Evolutionary conservation across 2,329 filamentous ascomycete species (phyloP).

Genomic region (Pseudomassariella vexata): DNA sequence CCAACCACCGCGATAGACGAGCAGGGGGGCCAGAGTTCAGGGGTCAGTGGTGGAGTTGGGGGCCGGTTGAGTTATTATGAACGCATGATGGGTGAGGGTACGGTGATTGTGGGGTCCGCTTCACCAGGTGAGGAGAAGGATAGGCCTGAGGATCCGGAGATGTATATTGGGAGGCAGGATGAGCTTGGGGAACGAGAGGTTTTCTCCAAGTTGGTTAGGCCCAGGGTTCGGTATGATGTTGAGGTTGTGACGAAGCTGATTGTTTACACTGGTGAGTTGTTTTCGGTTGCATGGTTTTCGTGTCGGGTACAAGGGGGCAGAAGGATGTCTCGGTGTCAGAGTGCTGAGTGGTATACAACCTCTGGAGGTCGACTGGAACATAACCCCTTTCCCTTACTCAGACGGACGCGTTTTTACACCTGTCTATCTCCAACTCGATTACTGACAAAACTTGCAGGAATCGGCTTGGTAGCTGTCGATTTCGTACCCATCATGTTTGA

Average conservation of each 20-base stretch:
- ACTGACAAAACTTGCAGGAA: too few relatives aligned
- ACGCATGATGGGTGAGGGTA: conserved; percentile 66
- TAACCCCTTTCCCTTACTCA: too few relatives aligned
- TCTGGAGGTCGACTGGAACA: too few relatives aligned
- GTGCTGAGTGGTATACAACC: not conserved
- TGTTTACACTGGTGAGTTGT: conserved; percentile 75
- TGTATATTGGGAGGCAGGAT: conserved; percentile 36
- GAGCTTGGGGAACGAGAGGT: conserved; percentile 68
- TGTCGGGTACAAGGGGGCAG: conserved; percentile 1
- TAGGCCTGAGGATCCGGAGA: conserved; percentile 28
- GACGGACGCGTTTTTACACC: too few relatives aligned
- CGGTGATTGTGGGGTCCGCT: conserved; percentile 36
- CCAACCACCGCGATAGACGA: conserved; percentile 20
- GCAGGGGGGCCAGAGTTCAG: conserved; percentile 16
- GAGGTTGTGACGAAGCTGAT: conserved; percentile 96
- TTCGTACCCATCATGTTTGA: conserved; percentile 36
- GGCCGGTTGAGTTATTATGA: conserved; percentile 58
- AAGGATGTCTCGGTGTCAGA: too few relatives aligned
- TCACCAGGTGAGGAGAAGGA: conserved; percentile 25
- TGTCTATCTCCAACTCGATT: too few relatives aligned
- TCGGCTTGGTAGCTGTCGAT: conserved; percentile 32
- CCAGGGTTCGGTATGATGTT: conserved; percentile 93
- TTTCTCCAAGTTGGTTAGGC: conserved; percentile 77
- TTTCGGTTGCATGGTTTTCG: conserved; percentile 7
- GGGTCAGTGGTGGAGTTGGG: conserved; percentile 27